These are phyloP conservation scores for Penicillium canescens DNA, from an alignment of 495 filamentous ascomycete species.

Conservation along the genomic window DNA sequence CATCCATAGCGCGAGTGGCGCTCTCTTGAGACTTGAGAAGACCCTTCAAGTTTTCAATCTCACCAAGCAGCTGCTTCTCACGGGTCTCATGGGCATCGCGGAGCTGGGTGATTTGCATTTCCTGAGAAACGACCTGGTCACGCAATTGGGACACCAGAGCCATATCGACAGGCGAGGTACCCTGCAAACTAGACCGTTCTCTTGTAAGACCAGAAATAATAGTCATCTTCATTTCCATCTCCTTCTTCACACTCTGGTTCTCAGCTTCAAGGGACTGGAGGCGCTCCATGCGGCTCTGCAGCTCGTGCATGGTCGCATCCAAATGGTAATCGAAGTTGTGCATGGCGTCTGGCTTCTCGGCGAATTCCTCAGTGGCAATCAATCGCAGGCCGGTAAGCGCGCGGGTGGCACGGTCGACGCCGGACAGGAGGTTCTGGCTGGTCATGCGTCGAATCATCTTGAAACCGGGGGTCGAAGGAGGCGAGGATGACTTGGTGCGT, in stretches of 20 bases:
- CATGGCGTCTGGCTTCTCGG: conserved; percentile 75
- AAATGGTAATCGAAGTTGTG: conserved; percentile 92
- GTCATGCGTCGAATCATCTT: conserved; percentile 87
- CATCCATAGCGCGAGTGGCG: conserved; percentile 44
- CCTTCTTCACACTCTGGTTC: conserved; percentile 78
- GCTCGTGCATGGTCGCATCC: conserved; percentile 89
- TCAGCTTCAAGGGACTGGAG: conserved; percentile 88
- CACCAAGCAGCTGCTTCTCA: conserved; percentile 69
- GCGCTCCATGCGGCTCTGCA: conserved; percentile 82
- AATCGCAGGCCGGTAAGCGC: conserved; percentile 88
- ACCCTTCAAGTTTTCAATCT: conserved; percentile 67
- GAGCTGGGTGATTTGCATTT: conserved; percentile 73
- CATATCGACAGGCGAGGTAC: conserved; percentile 84
- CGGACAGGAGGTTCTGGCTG: conserved; percentile 80
- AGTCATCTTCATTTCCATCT: conserved; percentile 93
- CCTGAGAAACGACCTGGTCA: conserved; percentile 82
- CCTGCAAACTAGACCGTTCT: conserved; percentile 84
- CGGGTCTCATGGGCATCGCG: conserved; percentile 69
- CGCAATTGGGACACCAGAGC: conserved; percentile 85
- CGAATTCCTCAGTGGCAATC: conserved; percentile 83
- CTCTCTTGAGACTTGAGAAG: conserved; percentile 51
- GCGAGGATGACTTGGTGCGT: conserved; percentile 64
- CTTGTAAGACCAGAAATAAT: conserved; percentile 93
- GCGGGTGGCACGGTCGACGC: conserved; percentile 87
- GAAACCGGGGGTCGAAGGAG: conserved; percentile 58